Percentiles rank a stretch among this genome's conserved stretches.
Conservation (phyloP, 176 grass and related monocot genomes). For the Eleusine coracana region DNA sequence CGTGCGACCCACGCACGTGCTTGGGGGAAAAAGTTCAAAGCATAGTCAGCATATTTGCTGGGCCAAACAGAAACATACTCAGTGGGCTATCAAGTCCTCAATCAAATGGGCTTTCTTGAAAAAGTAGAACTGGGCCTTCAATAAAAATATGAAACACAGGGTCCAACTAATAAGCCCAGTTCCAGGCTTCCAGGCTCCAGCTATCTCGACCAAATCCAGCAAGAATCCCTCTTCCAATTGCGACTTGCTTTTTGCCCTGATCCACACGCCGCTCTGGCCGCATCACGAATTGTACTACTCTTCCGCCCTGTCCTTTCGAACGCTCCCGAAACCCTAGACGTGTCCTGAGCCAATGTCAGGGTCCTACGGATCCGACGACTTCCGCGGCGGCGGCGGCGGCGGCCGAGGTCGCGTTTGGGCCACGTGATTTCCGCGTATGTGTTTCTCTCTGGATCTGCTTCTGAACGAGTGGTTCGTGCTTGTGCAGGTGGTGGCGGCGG, state of each 20-base stretch:
- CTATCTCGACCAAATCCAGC: neutral
- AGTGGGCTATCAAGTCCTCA: neutral
- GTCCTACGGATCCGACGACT: constrained; percentile 71
- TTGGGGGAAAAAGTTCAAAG: neutral
- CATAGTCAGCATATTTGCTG: neutral
- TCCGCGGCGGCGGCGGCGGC: constrained; percentile 47
- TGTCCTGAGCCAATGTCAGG: constrained; percentile 52
- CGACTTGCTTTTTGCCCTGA: constrained; percentile 16
- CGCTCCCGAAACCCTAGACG: constrained; percentile 51
- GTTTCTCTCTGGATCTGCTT: constrained; percentile 22
- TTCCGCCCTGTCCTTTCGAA: constrained; percentile 36
- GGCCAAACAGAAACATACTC: too few relatives aligned
- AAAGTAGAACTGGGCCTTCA: too few relatives aligned
- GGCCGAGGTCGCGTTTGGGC: constrained; percentile 43
- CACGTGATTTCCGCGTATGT: neutral
- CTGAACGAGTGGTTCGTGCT: constrained; percentile 40
- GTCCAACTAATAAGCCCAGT: neutral
- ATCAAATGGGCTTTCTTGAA: neutral
- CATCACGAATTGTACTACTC: neutral
- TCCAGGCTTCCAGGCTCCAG: neutral
- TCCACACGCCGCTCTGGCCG: neutral
- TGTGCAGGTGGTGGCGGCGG: constrained; percentile 43
- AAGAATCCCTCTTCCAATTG: neutral
- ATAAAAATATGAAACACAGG: too few relatives aligned
- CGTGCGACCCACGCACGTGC: neutral